Percentiles rank a stretch among this genome's conserved stretches.
Evolutionary conservation across 768 basidiomycete species (phyloP).

Genomic region (Mycena crocata): DNA sequence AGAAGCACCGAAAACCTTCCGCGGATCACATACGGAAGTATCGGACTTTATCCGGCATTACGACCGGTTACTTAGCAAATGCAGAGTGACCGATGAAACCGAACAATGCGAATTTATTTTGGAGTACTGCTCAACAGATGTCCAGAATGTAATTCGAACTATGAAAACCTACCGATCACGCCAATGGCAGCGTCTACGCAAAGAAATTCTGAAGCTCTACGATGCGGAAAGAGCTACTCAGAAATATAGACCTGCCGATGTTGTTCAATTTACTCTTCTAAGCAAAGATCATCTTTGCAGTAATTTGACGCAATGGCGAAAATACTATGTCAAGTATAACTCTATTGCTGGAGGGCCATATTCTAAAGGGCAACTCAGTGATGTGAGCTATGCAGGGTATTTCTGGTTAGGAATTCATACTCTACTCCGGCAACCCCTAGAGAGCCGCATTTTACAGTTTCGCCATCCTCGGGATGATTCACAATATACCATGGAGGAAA

Average conservation of each 20-base stretch:
- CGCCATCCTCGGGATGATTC: neutral
- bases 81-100: neutral
- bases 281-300: neutral
- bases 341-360: neutral
- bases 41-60: constrained; percentile 1
- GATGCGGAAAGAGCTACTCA: constrained; percentile 1
- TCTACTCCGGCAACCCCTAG: neutral
- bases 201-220: constrained; percentile 1
- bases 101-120: neutral
- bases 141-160: neutral
- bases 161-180: neutral
- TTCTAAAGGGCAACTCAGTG: neutral
- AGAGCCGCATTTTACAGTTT: neutral
- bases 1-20: constrained; percentile 3
- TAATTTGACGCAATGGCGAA: neutral
- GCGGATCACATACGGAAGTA: neutral
- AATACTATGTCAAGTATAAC: neutral
- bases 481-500: neutral
- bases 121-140: constrained; percentile 7
- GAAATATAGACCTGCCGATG: neutral
- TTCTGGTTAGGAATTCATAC: constrained; percentile 7
- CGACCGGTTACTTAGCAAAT: neutral
- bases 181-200: neutral
- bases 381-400: neutral
- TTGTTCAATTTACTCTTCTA: neutral